These are phyloP conservation scores for Barbarea vulgaris DNA, from an alignment of 345 rosid genomes.

Conservation along the genomic window DNA sequence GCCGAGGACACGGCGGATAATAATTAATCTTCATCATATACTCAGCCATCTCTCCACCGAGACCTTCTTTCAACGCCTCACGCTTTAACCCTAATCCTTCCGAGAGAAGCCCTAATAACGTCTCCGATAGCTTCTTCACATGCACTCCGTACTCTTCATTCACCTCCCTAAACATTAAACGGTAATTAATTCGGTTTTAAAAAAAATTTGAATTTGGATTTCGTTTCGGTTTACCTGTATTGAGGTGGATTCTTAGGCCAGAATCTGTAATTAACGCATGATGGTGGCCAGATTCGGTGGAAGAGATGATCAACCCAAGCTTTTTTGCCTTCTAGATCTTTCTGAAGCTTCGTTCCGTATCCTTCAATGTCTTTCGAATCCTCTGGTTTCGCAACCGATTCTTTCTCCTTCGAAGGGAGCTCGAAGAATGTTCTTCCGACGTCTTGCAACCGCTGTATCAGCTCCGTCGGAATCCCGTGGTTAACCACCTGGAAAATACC, in stretches of 20 bases:
- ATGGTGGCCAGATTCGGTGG: constrained; percentile 80
- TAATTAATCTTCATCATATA: constrained; percentile 83
- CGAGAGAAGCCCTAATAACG: constrained; percentile 52
- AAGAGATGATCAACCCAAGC: constrained; percentile 87
- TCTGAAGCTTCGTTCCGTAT: constrained; percentile 63
- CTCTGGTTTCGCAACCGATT: constrained; percentile 49
- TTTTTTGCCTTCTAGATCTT: constrained; percentile 58
- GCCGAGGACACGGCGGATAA: constrained; percentile 90
- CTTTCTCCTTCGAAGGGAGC: constrained; percentile 67
- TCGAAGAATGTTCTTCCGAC: constrained; percentile 73
- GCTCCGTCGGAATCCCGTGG: constrained; percentile 53
- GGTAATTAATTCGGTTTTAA: neutral
- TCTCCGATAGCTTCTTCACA: constrained; percentile 53
- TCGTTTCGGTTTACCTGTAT: constrained; percentile 51
- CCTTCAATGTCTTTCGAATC: constrained; percentile 59
- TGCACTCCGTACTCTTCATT: constrained; percentile 69
- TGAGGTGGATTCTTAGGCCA: constrained; percentile 80
- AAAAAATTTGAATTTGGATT: neutral
- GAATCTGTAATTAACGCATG: constrained; percentile 53
- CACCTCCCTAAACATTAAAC: constrained; percentile 52
- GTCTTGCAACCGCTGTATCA: constrained; percentile 50
- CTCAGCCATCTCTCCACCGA: constrained; percentile 63
- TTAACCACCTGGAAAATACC: constrained; percentile 53
- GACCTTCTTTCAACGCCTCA: constrained; percentile 51
- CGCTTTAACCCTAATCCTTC: constrained; percentile 63